These are phyloP conservation scores for Hypoxylon perforatum DNA, from an alignment of 495 filamentous ascomycete species.

Conservation along the genomic window DNA sequence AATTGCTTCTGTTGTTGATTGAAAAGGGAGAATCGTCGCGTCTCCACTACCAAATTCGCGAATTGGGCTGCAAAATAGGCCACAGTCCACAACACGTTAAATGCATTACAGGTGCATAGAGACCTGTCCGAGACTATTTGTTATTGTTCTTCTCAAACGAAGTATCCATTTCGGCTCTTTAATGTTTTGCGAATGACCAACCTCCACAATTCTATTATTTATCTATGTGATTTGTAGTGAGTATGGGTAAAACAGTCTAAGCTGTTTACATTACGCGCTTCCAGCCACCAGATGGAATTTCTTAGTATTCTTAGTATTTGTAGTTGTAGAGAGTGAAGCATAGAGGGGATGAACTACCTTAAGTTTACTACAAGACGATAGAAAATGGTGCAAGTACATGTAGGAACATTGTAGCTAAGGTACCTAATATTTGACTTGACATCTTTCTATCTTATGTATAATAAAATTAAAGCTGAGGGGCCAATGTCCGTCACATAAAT, in stretches of 20 bases:
- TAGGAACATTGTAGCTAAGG: neutral
- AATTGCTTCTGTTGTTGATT: conserved; percentile 22
- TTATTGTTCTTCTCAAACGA: conserved; percentile 35
- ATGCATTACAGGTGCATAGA: conserved; percentile 33
- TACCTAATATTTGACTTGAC: too few species aligned
- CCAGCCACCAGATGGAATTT: conserved; percentile 29
- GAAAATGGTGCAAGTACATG: neutral
- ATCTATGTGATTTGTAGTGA: conserved; percentile 1
- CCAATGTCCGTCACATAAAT: too few species aligned
- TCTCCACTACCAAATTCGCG: conserved; percentile 31
- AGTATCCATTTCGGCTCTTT: conserved; percentile 8
- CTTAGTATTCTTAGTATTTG: neutral
- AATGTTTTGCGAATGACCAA: conserved; percentile 19
- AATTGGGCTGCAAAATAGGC: conserved; percentile 34
- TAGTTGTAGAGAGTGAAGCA: neutral
- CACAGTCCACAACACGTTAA: conserved; percentile 35
- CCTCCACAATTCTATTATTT: conserved; percentile 27
- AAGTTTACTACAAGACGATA: too few species aligned
- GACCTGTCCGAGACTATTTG: conserved; percentile 26
- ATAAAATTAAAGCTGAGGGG: too few species aligned
- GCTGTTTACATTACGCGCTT: conserved; percentile 37
- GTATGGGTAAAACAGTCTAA: conserved; percentile 5
- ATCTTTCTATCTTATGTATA: too few species aligned
- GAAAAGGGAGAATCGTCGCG: conserved; percentile 25
- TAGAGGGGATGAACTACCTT: neutral